Evolutionary conservation across 495 filamentous ascomycete species (phyloP).

Genomic region (Aspergillus leporis): DNA sequence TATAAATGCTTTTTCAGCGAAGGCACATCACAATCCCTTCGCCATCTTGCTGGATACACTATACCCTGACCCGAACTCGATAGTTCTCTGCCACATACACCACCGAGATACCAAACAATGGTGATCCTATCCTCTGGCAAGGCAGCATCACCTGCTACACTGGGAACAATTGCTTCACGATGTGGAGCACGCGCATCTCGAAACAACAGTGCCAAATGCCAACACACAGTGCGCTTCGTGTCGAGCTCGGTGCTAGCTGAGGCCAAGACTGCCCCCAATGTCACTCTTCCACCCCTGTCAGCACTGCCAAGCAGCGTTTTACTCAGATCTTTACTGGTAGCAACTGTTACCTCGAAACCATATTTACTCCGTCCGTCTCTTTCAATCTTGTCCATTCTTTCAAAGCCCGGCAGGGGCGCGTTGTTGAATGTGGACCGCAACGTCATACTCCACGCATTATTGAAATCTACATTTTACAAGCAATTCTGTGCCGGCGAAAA

Average conservation of each 20-base stretch:
- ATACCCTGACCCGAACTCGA: neutral
- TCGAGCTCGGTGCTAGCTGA: neutral
- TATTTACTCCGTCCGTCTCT: slow-evolving; percentile 65
- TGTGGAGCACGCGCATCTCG: neutral
- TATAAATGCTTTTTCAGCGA: neutral
- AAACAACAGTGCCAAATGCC: neutral
- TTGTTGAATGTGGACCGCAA: slow-evolving; percentile 47
- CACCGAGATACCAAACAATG: neutral
- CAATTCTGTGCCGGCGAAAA: slow-evolving; percentile 52
- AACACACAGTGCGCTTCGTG: neutral
- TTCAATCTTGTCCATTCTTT: slow-evolving; percentile 59
- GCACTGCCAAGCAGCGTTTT: slow-evolving; percentile 67
- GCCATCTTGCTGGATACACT: neutral
- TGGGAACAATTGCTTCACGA: neutral
- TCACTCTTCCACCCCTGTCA: slow-evolving; percentile 53
- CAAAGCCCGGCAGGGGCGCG: slow-evolving; percentile 26
- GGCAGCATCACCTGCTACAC: neutral
- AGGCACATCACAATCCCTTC: neutral
- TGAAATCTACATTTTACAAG: slow-evolving; percentile 48
- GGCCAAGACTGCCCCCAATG: neutral
- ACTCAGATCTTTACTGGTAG: slow-evolving; percentile 73
- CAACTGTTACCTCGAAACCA: slow-evolving; percentile 72
- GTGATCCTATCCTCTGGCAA: neutral
- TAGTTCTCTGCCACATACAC: neutral
- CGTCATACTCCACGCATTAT: slow-evolving; percentile 35